These are phyloP conservation scores for Macrocybe gigantea DNA, from an alignment of 768 basidiomycete species.

Conservation along the genomic window DNA sequence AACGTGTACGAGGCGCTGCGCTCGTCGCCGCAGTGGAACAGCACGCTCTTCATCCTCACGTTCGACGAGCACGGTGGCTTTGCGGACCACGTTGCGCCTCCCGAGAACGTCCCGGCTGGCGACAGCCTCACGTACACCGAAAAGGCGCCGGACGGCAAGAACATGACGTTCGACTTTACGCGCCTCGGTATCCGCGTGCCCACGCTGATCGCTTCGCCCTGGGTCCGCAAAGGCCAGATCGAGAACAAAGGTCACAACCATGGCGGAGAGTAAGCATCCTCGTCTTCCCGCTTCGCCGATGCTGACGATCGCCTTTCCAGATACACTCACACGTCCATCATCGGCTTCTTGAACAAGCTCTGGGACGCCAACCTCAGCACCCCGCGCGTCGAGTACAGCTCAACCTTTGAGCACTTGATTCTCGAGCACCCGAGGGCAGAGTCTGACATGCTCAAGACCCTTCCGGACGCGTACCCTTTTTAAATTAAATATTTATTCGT, in stretches of 20 bases:
- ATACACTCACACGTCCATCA: constrained; percentile 10
- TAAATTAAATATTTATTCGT: no score
- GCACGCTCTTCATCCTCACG: constrained; percentile 24
- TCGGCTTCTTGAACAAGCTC: constrained; percentile 4
- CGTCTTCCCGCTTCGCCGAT: no score
- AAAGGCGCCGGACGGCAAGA: constrained; percentile 13
- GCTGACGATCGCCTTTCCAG: neutral
- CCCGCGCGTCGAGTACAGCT: constrained; percentile 7
- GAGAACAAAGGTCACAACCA: constrained; percentile 19
- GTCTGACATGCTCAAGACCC: no score
- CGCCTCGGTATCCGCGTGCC: constrained; percentile 24
- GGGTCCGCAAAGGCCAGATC: constrained; percentile 13
- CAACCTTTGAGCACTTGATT: constrained; percentile 12
- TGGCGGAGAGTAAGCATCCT: neutral
- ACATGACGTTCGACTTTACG: constrained; percentile 20
- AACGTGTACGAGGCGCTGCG: constrained; percentile 25
- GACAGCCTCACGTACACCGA: constrained; percentile 23
- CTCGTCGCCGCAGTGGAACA: constrained; percentile 19
- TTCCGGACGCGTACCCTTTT: no score
- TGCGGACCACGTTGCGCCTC: constrained; percentile 25
- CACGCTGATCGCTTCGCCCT: constrained; percentile 18
- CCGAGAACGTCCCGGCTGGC: constrained; percentile 14
- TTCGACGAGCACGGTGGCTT: constrained; percentile 27
- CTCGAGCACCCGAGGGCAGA: constrained; percentile 1
- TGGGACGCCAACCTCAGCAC: constrained; percentile 9